Evolutionary conservation across 73 alveolate species (phyloP).

Genomic region (Tetrahymena elliotti): DNA sequence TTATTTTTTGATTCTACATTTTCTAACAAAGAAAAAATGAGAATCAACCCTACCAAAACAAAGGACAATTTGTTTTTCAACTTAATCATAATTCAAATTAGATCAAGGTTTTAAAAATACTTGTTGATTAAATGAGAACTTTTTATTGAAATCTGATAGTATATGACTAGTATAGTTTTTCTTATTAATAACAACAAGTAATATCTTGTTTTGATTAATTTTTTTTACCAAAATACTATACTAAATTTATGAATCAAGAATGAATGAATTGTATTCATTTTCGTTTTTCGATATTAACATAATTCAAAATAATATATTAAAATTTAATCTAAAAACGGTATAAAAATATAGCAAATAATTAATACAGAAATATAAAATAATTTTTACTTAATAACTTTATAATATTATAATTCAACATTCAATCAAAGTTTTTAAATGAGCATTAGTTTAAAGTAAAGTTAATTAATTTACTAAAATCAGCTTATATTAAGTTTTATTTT

Average conservation of each 20-base stretch:
- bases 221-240: neutral
- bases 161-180: neutral
- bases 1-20: neutral
- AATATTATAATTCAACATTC: too few relatives aligned
- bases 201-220: neutral
- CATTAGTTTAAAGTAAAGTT: too few relatives aligned
- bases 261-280: neutral
- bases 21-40: neutral
- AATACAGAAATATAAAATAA: too few relatives aligned
- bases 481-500: too few relatives aligned
- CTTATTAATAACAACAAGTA: neutral
- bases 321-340: neutral
- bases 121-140: neutral
- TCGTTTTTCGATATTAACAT: neutral
- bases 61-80: neutral
- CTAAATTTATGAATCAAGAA: too few relatives aligned
- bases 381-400: too few relatives aligned
- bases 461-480: too few relatives aligned
- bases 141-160: neutral
- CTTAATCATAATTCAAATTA: neutral
- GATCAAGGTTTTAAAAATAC: too few relatives aligned
- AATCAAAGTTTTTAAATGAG: too few relatives aligned
- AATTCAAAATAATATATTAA: neutral
- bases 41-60: neutral
- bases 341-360: neutral